Evolutionary conservation across 768 basidiomycete genomes (phyloP).

Genomic region (Boletus reticulatus): DNA sequence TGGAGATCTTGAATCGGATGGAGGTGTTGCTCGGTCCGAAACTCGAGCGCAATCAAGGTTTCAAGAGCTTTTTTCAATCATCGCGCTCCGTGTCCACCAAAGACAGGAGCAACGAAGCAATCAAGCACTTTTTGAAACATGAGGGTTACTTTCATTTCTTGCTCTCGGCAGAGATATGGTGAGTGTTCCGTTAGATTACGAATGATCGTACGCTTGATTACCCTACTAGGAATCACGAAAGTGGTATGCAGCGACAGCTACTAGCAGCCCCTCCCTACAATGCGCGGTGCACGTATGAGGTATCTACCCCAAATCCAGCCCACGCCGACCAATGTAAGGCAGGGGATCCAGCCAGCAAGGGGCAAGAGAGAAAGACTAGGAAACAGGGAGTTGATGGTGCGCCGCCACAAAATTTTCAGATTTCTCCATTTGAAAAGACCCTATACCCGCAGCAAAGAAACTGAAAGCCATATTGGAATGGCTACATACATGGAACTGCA

Average conservation of each 20-base stretch:
- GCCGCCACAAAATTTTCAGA: background rate
- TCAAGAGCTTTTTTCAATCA: background rate
- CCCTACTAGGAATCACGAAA: constrained; percentile 1
- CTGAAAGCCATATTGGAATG: background rate
- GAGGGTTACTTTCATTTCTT: constrained; percentile 11
- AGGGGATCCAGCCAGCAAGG: background rate
- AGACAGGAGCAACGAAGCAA: constrained; percentile 2
- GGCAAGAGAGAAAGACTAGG: background rate
- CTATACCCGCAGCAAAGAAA: background rate
- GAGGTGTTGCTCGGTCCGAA: background rate
- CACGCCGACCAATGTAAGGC: no score
- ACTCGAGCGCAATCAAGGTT: background rate
- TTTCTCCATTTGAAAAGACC: background rate
- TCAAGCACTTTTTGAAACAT: background rate
- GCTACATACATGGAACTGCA: constrained; percentile 4
- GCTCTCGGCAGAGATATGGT: constrained; percentile 12
- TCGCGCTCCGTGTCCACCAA: background rate
- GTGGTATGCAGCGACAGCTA: background rate
- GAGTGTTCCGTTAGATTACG: background rate
- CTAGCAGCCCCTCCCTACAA: no score
- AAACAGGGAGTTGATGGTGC: background rate
- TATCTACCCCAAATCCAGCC: no score
- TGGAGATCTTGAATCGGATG: constrained; percentile 10
- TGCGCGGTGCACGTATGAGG: no score
- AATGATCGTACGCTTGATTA: background rate